Base-by-base conservation (phyloP, 2,329 filamentous ascomycete species). In the Penicillium freii region DNA sequence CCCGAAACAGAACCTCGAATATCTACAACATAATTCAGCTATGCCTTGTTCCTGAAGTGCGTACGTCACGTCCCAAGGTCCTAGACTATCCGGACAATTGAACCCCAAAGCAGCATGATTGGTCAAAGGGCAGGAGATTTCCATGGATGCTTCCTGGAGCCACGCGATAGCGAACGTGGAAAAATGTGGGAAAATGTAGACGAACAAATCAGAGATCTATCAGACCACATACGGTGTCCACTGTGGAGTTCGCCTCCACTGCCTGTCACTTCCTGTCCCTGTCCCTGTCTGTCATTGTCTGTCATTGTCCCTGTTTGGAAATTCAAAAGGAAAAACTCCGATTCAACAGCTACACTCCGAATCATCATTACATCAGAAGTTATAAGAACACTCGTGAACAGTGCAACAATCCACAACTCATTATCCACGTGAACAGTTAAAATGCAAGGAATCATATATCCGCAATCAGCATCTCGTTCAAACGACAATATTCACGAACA, bases 351-450 rank as follows among this genome's bases (percentile, higher is more conserved):
- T 31, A 54, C 33, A 43, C 57, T 2, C 3, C 23, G 45, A 45
- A 56, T 61, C 62, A 61, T 64, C 58, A 64, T 65, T 66, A 66
- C 63, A 65, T 65, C 63, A 66, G 55, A 51, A 33, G 38, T 33
- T n/a, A 56, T 44, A 43, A 33, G 3, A 23, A n/a, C 25, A 31
- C 42, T 27, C 52, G 59, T 33, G 23, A 25, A 59, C 57, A 46
- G 51, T 64, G 57, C 34, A 49, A 61, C 53, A 25, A 43, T 46
- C 33, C 34, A 33, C 0, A 47, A 40, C n/a, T n/a, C 23, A 31
- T 13, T 42, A 11, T 36, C 31, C n/a, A 29, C 5, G 7, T 25
- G 5, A 21, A 15, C 23, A 36, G 15, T 21, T 27, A 5, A 7
- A 3, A 19, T 25, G 6, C 11, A 15, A 23, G 11, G 29, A 25